Conservation (phyloP, 73 alveolate species). For the Paramecium tetraurelia region DNA sequence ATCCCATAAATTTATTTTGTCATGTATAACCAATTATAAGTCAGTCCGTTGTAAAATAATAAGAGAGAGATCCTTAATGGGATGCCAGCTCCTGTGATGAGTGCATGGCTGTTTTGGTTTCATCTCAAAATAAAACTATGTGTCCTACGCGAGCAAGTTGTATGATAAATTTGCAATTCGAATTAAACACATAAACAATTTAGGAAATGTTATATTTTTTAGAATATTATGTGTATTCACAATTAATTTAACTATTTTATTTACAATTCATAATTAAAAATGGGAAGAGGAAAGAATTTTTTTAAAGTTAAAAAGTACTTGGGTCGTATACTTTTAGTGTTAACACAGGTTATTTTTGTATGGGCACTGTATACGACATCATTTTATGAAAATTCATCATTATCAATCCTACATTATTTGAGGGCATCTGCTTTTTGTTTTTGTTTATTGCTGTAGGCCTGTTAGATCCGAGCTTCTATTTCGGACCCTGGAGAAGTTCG, state of each 20-base stretch:
- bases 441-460: neutral
- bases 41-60: neutral
- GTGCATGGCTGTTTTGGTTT: neutral
- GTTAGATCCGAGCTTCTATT: neutral
- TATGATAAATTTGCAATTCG: neutral
- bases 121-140: neutral
- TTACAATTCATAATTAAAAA: neutral
- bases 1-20: neutral
- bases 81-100: slow-evolving; percentile 34
- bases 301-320: neutral
- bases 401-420: neutral
- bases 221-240: neutral
- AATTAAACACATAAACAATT: slow-evolving; percentile 8
- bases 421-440: neutral
- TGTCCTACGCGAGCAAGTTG: slow-evolving; percentile 33
- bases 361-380: neutral
- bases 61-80: neutral
- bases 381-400: neutral
- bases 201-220: neutral
- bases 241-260: neutral
- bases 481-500: neutral
- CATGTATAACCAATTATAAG: neutral
- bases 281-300: neutral
- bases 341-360: neutral
- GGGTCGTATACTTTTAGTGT: neutral